Percentiles rank a stretch among this genome's conserved stretches.
Evolutionary conservation across 805 yeast species (phyloP).

Genomic region (Suhomyces emberorum): DNA sequence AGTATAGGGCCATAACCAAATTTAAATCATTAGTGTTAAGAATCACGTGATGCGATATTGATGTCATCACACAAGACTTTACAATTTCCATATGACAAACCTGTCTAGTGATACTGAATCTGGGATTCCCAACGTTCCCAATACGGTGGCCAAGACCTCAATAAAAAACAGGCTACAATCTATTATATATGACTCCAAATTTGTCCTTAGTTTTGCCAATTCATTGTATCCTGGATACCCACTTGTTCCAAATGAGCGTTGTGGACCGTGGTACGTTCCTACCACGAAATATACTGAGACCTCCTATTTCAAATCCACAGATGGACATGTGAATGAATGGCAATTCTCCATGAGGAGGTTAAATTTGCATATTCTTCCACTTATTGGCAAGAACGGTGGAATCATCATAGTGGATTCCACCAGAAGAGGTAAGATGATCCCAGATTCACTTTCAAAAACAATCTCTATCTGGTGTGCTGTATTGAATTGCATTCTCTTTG

Average conservation of each 20-base stretch:
- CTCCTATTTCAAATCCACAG: constrained; percentile 84
- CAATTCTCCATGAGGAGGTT: constrained; percentile 68
- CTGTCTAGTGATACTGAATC: too few species aligned
- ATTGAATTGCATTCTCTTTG: constrained; percentile 53
- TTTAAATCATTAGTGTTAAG: too few species aligned
- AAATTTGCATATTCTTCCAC: constrained; percentile 65
- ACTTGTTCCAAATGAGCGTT: constrained; percentile 71
- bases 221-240: constrained; percentile 26
- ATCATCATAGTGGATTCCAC: constrained; percentile 77
- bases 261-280: constrained; percentile 82
- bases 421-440: constrained; percentile 77
- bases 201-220: constrained; percentile 34
- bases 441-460: constrained; percentile 84
- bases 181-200: constrained; percentile 59
- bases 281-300: constrained; percentile 41
- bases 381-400: constrained; percentile 44
- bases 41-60: too few species aligned
- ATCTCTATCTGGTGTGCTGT: constrained; percentile 92
- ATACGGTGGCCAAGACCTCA: too few species aligned
- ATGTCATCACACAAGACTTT: too few species aligned
- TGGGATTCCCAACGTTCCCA: too few species aligned
- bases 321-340: constrained; percentile 86
- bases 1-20: too few species aligned
- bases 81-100: too few species aligned
- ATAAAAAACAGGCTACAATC: constrained; percentile 64